phyloP scores from a whole-genome alignment of 371 early-diverging fungal species.

The Capillidium heterosporum region DNA sequence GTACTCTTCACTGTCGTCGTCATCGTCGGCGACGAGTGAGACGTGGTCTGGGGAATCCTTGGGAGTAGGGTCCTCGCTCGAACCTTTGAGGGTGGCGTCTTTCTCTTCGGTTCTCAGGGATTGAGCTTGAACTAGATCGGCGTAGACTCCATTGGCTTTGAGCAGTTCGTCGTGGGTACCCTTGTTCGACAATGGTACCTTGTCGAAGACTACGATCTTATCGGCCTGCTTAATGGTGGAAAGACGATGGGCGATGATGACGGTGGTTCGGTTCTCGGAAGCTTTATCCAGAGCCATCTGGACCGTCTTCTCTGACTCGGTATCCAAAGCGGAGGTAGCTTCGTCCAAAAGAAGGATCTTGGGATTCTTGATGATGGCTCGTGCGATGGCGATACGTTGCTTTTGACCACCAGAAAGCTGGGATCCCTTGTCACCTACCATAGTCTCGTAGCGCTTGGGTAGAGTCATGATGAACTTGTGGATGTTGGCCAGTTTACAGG shows the following conservation, averaged over 20 bases:
- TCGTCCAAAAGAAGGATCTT: conserved; percentile 51
- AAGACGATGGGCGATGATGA: conserved; percentile 63
- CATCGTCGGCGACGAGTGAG: background rate
- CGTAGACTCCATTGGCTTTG: conserved; percentile 14
- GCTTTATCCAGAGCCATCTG: conserved; percentile 44
- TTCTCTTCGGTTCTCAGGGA: background rate
- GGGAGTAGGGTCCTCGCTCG: background rate
- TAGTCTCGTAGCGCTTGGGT: conserved; percentile 51
- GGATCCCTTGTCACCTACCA: conserved; percentile 37
- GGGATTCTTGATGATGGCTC: conserved; percentile 50
- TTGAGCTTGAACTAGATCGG: conserved; percentile 35
- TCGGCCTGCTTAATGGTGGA: conserved; percentile 47
- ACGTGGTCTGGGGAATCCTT: too few species aligned
- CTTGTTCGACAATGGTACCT: conserved; percentile 48
- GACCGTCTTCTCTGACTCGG: conserved; percentile 46
- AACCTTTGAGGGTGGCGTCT: background rate
- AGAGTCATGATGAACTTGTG: conserved; percentile 49
- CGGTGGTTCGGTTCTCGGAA: conserved; percentile 46
- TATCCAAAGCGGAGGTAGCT: conserved; percentile 52
- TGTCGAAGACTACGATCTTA: conserved; percentile 55
- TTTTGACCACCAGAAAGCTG: conserved; percentile 27
- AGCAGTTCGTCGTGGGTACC: conserved; percentile 59
- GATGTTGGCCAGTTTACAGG: conserved; percentile 46
- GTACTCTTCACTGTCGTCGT: background rate
- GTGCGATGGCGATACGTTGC: conserved; percentile 26